phyloP scores from a whole-genome alignment of 495 filamentous ascomycete species.

The Penicillium lividum region DNA sequence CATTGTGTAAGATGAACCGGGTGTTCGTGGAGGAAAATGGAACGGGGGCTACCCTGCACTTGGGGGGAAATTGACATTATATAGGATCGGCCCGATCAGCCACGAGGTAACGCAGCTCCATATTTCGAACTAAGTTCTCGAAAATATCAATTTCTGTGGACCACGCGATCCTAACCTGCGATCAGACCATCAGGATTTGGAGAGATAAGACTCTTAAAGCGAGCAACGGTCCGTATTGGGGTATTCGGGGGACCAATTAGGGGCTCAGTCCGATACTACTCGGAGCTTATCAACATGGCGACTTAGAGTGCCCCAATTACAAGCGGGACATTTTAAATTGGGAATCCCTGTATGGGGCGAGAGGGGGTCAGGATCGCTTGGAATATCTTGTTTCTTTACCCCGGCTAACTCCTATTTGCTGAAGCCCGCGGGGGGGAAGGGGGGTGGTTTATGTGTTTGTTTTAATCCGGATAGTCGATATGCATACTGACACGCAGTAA shows the following conservation, averaged over 20 bases:
- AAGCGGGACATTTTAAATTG: neutral
- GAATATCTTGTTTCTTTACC: neutral
- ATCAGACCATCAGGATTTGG: constrained; percentile 10
- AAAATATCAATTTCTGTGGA: constrained; percentile 4
- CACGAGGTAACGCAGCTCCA: constrained; percentile 1
- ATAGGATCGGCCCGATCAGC: constrained; percentile 4
- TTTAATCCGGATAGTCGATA: neutral
- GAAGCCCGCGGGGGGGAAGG: neutral
- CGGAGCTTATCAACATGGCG: constrained; percentile 4
- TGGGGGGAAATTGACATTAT: constrained; percentile 14
- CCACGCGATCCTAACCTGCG: constrained; percentile 9
- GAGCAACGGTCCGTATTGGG: neutral
- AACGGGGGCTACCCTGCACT: neutral
- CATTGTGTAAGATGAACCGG: constrained; percentile 16
- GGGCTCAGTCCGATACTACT: neutral
- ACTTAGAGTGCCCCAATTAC: neutral
- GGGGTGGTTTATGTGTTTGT: neutral
- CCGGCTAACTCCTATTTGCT: neutral
- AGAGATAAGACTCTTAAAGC: neutral
- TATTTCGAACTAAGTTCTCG: constrained; percentile 2
- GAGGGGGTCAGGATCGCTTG: neutral
- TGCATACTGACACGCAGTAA: too few species aligned
- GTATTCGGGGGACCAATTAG: constrained; percentile 6
- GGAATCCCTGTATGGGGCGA: neutral
- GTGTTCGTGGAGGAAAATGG: neutral